phyloP scores from a whole-genome alignment of 78 protist species.

The Salpingoeca rosetta region DNA sequence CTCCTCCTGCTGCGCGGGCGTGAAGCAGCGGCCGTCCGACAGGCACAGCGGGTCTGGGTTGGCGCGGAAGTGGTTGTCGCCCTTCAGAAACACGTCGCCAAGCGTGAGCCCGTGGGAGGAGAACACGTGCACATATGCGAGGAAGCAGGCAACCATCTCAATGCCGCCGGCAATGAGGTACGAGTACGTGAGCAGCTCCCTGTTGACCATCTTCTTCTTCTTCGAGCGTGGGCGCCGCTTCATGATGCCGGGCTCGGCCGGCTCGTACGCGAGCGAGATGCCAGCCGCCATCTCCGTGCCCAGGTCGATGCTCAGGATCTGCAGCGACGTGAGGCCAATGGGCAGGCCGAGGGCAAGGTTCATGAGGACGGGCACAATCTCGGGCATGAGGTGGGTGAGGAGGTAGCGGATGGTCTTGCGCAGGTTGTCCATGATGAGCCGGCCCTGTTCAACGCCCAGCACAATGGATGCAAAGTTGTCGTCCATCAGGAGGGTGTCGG shows the following conservation, averaged over 20 bases:
- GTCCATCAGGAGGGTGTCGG: slow-evolving; percentile 84
- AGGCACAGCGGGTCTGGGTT: background rate
- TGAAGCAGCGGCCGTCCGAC: background rate
- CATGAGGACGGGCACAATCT: slow-evolving; percentile 78
- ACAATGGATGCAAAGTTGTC: slow-evolving; percentile 93
- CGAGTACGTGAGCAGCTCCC: slow-evolving; percentile 42
- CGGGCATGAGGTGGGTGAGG: slow-evolving; percentile 81
- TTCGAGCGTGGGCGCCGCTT: slow-evolving; percentile 72
- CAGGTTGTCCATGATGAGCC: slow-evolving; percentile 86
- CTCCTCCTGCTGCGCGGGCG: background rate
- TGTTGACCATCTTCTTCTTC: slow-evolving; percentile 50
- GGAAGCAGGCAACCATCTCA: slow-evolving; percentile 61
- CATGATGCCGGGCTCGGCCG: slow-evolving; percentile 83
- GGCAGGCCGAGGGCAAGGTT: slow-evolving; percentile 75
- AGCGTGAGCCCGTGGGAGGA: slow-evolving; percentile 28
- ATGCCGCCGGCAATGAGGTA: slow-evolving; percentile 59
- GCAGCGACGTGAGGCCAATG: slow-evolving; percentile 11
- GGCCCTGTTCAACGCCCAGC: slow-evolving; percentile 65
- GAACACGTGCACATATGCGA: slow-evolving; percentile 34
- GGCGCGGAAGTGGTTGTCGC: background rate
- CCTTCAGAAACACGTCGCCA: background rate
- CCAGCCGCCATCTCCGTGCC: slow-evolving; percentile 91
- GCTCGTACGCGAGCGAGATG: slow-evolving; percentile 80
- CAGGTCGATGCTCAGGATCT: slow-evolving; percentile 76
- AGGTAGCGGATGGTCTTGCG: slow-evolving; percentile 88